Evolutionary conservation across 2,329 filamentous ascomycete genomes (phyloP).

Genomic region (Penicillium sp.): DNA sequence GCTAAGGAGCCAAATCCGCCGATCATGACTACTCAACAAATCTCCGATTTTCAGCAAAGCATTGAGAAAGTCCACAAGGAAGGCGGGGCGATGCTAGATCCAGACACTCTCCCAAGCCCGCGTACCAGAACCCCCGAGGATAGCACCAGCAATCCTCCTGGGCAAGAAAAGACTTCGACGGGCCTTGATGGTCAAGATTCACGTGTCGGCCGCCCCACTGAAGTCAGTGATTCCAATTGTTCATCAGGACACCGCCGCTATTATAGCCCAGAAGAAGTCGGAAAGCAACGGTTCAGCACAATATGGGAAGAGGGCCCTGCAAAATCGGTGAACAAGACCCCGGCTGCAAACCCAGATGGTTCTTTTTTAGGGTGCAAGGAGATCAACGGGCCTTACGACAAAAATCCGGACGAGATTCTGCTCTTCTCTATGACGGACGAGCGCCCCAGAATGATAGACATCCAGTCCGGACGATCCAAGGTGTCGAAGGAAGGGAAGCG

Average conservation of each 20-base stretch:
- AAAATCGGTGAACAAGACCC: slow-evolving; percentile 17
- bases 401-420: slow-evolving; percentile 33
- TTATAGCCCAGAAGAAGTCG: slow-evolving; percentile 35
- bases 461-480: no score
- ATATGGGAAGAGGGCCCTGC: slow-evolving; percentile 28
- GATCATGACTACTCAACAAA: slow-evolving; percentile 33
- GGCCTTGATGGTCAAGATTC: no score
- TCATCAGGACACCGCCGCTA: slow-evolving; percentile 26
- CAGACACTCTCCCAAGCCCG: no score
- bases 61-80: slow-evolving; percentile 27
- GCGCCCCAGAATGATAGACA: no score
- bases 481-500: slow-evolving; percentile 11
- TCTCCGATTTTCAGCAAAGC: slow-evolving; percentile 32
- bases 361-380: slow-evolving; percentile 38
- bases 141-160: no score
- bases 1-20: slow-evolving; percentile 37
- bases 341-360: slow-evolving; percentile 25
- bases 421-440: no score
- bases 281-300: slow-evolving; percentile 30
- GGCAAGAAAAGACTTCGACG: no score
- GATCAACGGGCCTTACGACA: slow-evolving; percentile 27
- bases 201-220: no score
- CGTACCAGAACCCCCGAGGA: no score
- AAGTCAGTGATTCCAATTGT: no score
- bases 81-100: slow-evolving; percentile 26